phyloP scores from a whole-genome alignment of 257 asterid species.

The Solanum rostratum region DNA sequence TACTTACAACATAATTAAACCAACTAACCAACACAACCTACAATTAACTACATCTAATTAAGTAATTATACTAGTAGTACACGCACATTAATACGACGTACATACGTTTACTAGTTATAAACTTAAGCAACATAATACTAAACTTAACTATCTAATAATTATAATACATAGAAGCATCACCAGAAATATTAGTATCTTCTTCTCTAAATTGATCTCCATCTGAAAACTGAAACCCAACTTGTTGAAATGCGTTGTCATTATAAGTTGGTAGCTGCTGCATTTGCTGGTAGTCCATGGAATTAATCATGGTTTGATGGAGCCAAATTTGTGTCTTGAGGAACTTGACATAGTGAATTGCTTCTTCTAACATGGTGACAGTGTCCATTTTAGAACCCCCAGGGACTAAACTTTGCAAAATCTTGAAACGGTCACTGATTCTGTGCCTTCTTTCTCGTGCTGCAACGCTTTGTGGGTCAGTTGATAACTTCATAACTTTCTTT shows the following conservation, averaged over 20 bases:
- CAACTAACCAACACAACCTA: background rate
- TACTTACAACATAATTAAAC: background rate
- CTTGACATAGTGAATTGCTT: conserved; percentile 71
- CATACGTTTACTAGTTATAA: background rate
- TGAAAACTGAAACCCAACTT: background rate
- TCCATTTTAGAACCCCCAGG: conserved; percentile 81
- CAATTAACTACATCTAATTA: background rate
- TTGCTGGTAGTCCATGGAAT: background rate
- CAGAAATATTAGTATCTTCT: background rate
- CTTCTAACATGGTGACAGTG: conserved; percentile 73
- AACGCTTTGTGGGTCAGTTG: conserved; percentile 77
- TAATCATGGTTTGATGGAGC: conserved; percentile 51
- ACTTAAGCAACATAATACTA: background rate
- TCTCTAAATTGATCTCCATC: background rate
- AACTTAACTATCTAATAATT: conserved; percentile 10
- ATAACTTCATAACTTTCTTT: conserved; percentile 27
- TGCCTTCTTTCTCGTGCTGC: conserved; percentile 84
- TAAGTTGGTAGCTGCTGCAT: background rate
- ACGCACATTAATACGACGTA: background rate
- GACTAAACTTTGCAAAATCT: conserved; percentile 59
- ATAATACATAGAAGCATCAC: conserved; percentile 20
- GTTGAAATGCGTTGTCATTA: background rate
- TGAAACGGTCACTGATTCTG: conserved; percentile 72
- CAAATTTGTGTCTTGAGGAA: conserved; percentile 67
- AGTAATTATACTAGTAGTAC: background rate